Conservation (phyloP, 2,329 filamentous ascomycete genomes). For the Septoria linicola region DNA sequence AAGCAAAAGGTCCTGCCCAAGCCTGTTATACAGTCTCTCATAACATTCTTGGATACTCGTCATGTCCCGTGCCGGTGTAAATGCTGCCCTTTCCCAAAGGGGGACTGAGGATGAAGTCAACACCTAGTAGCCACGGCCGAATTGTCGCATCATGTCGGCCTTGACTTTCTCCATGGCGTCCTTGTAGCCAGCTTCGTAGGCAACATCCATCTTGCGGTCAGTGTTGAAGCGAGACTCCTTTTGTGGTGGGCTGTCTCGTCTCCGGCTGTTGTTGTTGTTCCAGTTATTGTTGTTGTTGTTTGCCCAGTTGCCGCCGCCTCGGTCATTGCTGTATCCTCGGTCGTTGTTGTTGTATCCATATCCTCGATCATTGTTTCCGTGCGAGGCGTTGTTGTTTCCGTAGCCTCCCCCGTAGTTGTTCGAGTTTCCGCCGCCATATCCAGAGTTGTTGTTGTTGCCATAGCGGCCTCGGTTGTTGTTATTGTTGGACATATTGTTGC, state of each 20-base stretch:
- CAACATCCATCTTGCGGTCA: slow-evolving; percentile 29
- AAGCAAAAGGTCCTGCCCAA: not conserved
- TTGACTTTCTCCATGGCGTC: slow-evolving; percentile 30
- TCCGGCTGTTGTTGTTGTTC: not conserved
- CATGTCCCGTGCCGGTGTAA: slow-evolving; percentile 1
- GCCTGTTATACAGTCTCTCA: not conserved
- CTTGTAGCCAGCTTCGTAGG: slow-evolving; percentile 29
- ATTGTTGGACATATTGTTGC: slow-evolving; percentile 3
- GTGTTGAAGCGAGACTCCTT: slow-evolving; percentile 21
- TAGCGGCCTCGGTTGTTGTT: slow-evolving; percentile 8
- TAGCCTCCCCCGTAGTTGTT: slow-evolving; percentile 14
- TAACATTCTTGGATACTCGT: slow-evolving; percentile 3
- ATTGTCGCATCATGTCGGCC: slow-evolving; percentile 27
- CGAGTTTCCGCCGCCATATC: not conserved
- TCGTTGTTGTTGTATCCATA: slow-evolving; percentile 11
- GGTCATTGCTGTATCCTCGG: slow-evolving; percentile 2
- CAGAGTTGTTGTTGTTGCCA: slow-evolving; percentile 12
- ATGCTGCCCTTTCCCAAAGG: slow-evolving; percentile 10
- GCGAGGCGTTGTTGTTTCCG: slow-evolving; percentile 13
- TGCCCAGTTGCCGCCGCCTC: not conserved
- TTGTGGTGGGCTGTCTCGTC: slow-evolving; percentile 11
- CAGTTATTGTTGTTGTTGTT: slow-evolving; percentile 1
- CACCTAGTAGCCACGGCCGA: slow-evolving; percentile 10
- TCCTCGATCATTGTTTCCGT: slow-evolving; percentile 12
- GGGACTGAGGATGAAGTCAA: not conserved